Conservation (phyloP, 2,329 filamentous ascomycete genomes). For the Sphaerulina musiva region DNA sequence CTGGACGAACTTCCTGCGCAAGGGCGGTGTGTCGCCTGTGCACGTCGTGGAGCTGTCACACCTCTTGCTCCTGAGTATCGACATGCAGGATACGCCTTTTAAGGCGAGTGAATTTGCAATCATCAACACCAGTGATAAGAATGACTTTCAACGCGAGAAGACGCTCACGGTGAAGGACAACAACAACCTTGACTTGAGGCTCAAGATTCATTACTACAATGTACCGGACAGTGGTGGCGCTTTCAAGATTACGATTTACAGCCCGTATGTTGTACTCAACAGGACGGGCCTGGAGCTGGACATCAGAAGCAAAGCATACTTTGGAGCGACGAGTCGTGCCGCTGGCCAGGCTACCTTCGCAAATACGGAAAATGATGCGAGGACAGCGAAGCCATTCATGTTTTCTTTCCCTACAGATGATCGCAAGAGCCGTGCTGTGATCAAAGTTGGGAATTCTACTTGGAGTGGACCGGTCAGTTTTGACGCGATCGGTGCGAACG, state of each 20-base stretch:
- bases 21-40: constrained; percentile 92
- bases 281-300: constrained; percentile 86
- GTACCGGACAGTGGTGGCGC: constrained; percentile 89
- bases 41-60: constrained; percentile 96
- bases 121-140: constrained; percentile 81
- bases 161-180: constrained; percentile 76
- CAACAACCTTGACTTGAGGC: constrained; percentile 67
- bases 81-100: constrained; percentile 94
- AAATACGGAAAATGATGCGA: constrained; percentile 50
- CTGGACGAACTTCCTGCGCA: constrained; percentile 96
- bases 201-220: constrained; percentile 84
- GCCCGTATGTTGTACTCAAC: constrained; percentile 90
- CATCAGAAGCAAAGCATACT: constrained; percentile 80
- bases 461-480: constrained; percentile 99
- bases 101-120: constrained; percentile 95
- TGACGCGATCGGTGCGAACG: constrained; percentile 89
- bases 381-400: constrained; percentile 86
- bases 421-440: constrained; percentile 77
- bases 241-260: constrained; percentile 92
- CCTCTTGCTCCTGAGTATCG: constrained; percentile 81
- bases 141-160: constrained; percentile 82
- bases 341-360: constrained; percentile 69
- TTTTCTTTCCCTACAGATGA: constrained; percentile 89
- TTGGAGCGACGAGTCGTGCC: constrained; percentile 73
- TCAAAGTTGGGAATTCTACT: constrained; percentile 81